phyloP scores from a whole-genome alignment of 2,329 filamentous ascomycete genomes.

The Beauveria sp. region DNA sequence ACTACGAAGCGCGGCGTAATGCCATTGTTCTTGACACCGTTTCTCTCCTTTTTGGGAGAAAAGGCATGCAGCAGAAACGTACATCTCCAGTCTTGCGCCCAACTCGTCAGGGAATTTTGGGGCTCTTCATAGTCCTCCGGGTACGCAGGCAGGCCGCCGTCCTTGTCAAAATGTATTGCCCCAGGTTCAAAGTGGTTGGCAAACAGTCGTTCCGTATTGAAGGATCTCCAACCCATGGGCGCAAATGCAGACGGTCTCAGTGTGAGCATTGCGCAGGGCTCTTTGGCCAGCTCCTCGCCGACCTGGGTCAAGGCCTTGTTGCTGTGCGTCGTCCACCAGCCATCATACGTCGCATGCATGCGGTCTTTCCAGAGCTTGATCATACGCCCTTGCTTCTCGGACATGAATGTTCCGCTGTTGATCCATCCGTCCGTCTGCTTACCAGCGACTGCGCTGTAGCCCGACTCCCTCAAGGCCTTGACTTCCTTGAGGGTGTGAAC shows the following conservation, averaged over 20 bases:
- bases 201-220: constrained; percentile 14
- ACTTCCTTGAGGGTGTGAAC: constrained; percentile 15
- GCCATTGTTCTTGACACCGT: constrained; percentile 5
- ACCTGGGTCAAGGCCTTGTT: constrained; percentile 19
- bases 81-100: constrained; percentile 16
- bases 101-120: not conserved
- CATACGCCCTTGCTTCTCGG: constrained; percentile 14
- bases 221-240: constrained; percentile 16
- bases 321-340: constrained; percentile 22
- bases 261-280: constrained; percentile 19
- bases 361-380: constrained; percentile 16
- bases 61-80: constrained; percentile 20
- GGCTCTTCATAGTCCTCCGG: constrained; percentile 7
- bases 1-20: constrained; percentile 18
- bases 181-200: constrained; percentile 13
- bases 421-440: constrained; percentile 14
- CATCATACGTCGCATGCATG: constrained; percentile 22
- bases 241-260: constrained; percentile 19
- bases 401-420: constrained; percentile 20
- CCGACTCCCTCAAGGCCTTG: constrained; percentile 9
- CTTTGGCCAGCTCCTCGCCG: constrained; percentile 38
- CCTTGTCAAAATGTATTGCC: not conserved
- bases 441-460: constrained; percentile 14
- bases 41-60: constrained; percentile 4
- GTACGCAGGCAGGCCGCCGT: constrained; percentile 1